Conservation (phyloP, 352 stramenopile genomes). For the Globisporangium camurandrum region DNA sequence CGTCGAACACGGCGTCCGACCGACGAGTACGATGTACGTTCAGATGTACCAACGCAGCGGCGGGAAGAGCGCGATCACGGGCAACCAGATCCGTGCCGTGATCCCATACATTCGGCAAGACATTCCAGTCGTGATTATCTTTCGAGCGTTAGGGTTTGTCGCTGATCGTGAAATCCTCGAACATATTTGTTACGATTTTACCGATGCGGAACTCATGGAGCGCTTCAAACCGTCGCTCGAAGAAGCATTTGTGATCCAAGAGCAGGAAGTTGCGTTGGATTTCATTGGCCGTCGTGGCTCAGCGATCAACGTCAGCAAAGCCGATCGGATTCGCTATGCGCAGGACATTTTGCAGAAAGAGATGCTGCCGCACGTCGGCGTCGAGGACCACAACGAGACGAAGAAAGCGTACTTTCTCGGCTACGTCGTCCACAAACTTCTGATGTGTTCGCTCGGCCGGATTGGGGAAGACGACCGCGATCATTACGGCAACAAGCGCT, state of each 20-base stretch:
- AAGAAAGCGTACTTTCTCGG: conserved; percentile 97
- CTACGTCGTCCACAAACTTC: conserved; percentile 99
- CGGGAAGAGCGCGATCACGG: conserved; percentile 92
- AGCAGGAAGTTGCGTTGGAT: conserved; percentile 96
- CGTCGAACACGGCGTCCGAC: conserved; percentile 92
- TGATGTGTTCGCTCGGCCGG: conserved; percentile 97
- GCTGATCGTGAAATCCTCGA: conserved; percentile 98
- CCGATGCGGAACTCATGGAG: conserved; percentile 98
- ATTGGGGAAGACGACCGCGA: conserved; percentile 98
- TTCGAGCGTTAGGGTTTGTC: conserved; percentile 94
- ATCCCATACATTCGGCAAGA: conserved; percentile 98
- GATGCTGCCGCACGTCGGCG: conserved; percentile 98
- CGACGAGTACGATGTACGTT: conserved; percentile 97
- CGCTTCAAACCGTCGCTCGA: conserved; percentile 97
- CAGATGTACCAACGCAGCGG: conserved; percentile 98
- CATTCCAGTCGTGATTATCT: conserved; percentile 99
- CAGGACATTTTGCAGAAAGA: conserved; percentile 99
- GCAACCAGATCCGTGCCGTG: conserved; percentile 97
- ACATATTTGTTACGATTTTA: conserved; percentile 99
- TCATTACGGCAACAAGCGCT: conserved; percentile 99
- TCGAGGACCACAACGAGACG: conserved; percentile 97
- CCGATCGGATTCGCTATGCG: conserved; percentile 97
- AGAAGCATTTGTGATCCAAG: conserved; percentile 98
- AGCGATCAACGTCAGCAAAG: conserved; percentile 94
- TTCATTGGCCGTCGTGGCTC: conserved; percentile 97